Evolutionary conservation across 73 alveolate genomes (phyloP), one percentile per base, ranked within the genome.

Genomic region (Halteria grandinella): DNA sequence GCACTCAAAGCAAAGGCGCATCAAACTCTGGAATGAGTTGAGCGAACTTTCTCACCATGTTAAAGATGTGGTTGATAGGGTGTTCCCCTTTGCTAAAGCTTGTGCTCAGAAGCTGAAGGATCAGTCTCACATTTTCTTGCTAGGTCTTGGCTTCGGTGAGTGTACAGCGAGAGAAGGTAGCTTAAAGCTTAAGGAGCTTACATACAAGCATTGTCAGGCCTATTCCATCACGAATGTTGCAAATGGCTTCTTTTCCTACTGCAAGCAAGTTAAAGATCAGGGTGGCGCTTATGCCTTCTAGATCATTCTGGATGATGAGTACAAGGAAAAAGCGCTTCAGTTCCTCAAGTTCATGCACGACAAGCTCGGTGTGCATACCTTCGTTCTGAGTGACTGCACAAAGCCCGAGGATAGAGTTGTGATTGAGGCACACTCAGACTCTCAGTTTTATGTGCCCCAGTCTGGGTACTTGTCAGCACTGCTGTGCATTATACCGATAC

Each of bases 141-240:
- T 93, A 60, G 99, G 99, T 15, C 66, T 89, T 55, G 99, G 99
- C 18, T 75, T 86, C 36, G 93, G 90, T 48, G 93, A 88, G 60
- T 79, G 98, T n/a, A 89, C 93, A 50, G 99, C 99, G 1, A 91
- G 75, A 36, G 99, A 96, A 81, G 98, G 98, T 11, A 98, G 99
- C 0, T 64, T 95, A 34, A 94, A 94, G 54, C 75, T 96, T 55
- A 96, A 96, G 73, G 99, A 96, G 84, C 75, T 95, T 18, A 83
- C 99, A 5, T 89, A 93, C 69, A 82, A 93, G 15, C 99, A 96
- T 62, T 66, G 80, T 43, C 54, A 66, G 31, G 80, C 80, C 51
- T 66, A 66, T 45, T 23, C 55, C 3, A 15, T 66, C 23, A 41
- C 32, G 20, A 47, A 66, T 47, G 23, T 51, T 31, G 1, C 36